These are phyloP conservation scores for Syncephalastrum contaminatum DNA, from an alignment of 371 early-diverging fungal species.

Conservation along the genomic window DNA sequence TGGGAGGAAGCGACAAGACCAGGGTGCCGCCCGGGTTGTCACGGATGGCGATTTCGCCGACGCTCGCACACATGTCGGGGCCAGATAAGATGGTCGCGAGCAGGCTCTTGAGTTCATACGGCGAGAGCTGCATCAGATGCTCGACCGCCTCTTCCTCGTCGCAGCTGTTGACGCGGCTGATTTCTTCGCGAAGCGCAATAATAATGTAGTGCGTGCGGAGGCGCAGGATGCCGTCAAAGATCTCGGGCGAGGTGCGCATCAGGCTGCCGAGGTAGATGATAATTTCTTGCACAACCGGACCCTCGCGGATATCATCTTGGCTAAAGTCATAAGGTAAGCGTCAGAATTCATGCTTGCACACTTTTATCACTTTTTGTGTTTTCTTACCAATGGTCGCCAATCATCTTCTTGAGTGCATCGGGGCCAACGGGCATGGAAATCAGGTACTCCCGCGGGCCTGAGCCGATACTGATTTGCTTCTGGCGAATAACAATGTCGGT, in stretches of 20 bases:
- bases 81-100: conserved; percentile 76
- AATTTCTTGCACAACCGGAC: conserved; percentile 83
- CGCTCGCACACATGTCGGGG: conserved; percentile 47
- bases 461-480: conserved; percentile 80
- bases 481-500: conserved; percentile 82
- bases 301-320: conserved; percentile 81
- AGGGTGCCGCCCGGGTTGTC: conserved; percentile 48
- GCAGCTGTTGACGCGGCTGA: conserved; percentile 67
- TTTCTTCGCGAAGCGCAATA: conserved; percentile 84
- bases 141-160: conserved; percentile 83
- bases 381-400: conserved; percentile 55
- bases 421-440: conserved; percentile 72
- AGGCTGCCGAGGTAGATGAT: conserved; percentile 78
- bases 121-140: conserved; percentile 76
- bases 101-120: conserved; percentile 77
- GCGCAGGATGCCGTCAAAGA: conserved; percentile 85
- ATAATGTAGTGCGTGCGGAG: conserved; percentile 82
- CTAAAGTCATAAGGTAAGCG: conserved; percentile 15
- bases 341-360: no score
- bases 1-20: conserved; percentile 27
- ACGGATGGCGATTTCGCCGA: conserved; percentile 45
- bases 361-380: no score
- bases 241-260: conserved; percentile 63
- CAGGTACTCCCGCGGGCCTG: conserved; percentile 65
- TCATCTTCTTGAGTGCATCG: conserved; percentile 63